Evolutionary conservation across 2,329 filamentous ascomycete species (phyloP), one percentile per base, ranked within the genome.

Genomic region (Aspergillus carbonarius): DNA sequence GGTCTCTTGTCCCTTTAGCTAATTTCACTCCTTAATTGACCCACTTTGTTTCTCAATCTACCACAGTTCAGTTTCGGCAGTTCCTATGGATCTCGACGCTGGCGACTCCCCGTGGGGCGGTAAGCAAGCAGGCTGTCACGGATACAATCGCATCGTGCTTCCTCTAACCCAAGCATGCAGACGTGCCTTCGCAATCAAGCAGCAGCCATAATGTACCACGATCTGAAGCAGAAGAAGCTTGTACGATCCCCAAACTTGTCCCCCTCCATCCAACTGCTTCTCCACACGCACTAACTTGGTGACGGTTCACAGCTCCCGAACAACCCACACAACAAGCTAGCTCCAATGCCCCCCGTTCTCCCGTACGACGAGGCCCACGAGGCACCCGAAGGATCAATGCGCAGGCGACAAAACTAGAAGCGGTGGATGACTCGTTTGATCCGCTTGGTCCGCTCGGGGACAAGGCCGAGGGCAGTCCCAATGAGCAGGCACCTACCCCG

Each of bases 331-430:
- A 66, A 65, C 72, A 70, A 63, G 52, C 73, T 66, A 67, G 75
- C 63, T 66, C 78, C 40, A 74, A 75, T 60, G 74, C 79, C 32
- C 74, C 79, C 47, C 79, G 78, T 63, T 79, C 81, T 32, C 77
- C 81, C 48, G 76, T 75, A 54, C 77, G 74, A 62, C 79, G 81
- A 71, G 81, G 77, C 44, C 80, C 82, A 15, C 78, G 83, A 63
- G 77, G 77, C n/a, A 78, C 80, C 55, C 81, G 83, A 60, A 84
- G 85, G 70, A 80, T 86, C 68, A 84, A 78, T 68, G 81, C 81
- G 35, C 84, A 87, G 68, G 81, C 85, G 32, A 88, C 85, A 44
- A 83, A 82, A 57, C 77, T 88, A 60, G 85, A 88, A 74, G 83
- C 83, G 53, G 83, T 87, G 60, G 85, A 87, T 65, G 82, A 85